Percentiles rank a stretch among this genome's conserved stretches.
Conservation (phyloP, 2,329 filamentous ascomycete species). For the Colletotrichum viniferum region DNA sequence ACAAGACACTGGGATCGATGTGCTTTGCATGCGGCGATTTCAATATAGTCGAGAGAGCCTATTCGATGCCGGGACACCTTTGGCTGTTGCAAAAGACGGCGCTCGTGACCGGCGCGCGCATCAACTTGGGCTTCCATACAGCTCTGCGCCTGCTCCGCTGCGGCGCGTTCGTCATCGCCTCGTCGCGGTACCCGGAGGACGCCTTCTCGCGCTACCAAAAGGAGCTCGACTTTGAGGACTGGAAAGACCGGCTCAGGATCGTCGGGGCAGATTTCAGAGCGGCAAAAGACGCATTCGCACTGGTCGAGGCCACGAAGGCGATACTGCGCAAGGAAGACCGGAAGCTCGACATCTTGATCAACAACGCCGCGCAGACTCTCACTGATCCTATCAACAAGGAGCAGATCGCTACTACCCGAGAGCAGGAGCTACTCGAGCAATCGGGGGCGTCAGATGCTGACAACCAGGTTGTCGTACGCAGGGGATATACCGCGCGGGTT, state of each 20-base stretch:
- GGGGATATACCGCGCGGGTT: neutral
- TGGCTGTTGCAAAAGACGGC: too few species aligned
- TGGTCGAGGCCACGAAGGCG: neutral
- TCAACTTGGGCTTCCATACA: slow-evolving; percentile 37
- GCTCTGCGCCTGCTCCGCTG: slow-evolving; percentile 37
- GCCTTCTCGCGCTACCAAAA: neutral
- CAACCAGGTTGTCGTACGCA: neutral
- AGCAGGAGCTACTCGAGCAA: neutral
- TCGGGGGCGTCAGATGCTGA: neutral
- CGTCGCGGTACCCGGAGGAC: neutral
- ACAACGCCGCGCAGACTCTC: slow-evolving; percentile 42
- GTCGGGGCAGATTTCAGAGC: neutral
- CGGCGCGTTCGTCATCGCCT: slow-evolving; percentile 36
- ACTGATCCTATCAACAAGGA: slow-evolving; percentile 37
- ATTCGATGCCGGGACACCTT: slow-evolving; percentile 14
- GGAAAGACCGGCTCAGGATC: neutral
- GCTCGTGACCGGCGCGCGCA: neutral
- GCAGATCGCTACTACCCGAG: slow-evolving; percentile 25
- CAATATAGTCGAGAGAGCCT: slow-evolving; percentile 31
- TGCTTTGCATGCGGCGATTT: slow-evolving; percentile 38
- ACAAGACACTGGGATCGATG: slow-evolving; percentile 30
- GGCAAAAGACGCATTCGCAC: neutral
- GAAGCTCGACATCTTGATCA: slow-evolving; percentile 37
- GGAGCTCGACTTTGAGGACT: neutral
- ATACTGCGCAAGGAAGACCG: slow-evolving; percentile 19